Evolutionary conservation across 129 eudicot genomes (phyloP).

Genomic region (Saussurea involucrata): DNA sequence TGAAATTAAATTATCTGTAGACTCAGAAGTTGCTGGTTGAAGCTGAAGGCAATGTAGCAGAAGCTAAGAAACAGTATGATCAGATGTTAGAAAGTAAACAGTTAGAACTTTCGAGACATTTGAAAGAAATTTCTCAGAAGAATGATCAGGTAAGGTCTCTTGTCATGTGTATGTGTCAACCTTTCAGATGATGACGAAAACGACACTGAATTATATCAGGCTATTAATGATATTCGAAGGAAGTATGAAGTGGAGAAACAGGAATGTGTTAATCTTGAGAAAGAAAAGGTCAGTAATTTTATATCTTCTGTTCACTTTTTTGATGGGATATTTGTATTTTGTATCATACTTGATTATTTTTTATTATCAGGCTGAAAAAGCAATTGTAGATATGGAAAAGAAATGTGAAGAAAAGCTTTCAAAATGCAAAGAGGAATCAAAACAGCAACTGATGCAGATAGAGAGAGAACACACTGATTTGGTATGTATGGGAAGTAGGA

Average conservation of each 20-base stretch:
- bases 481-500: slow-evolving; percentile 45
- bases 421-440: slow-evolving; percentile 65
- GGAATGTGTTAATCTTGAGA: slow-evolving; percentile 66
- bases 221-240: slow-evolving; percentile 79
- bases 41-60: slow-evolving; percentile 66
- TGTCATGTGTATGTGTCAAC: slow-evolving; percentile 6
- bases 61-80: slow-evolving; percentile 77
- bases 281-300: slow-evolving; percentile 65
- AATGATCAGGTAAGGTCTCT: slow-evolving; percentile 72
- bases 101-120: slow-evolving; percentile 79
- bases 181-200: slow-evolving; percentile 13
- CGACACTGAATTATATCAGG: slow-evolving; percentile 46
- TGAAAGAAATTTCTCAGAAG: slow-evolving; percentile 88
- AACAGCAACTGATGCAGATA: slow-evolving; percentile 44
- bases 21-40: slow-evolving; percentile 50
- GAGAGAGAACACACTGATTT: slow-evolving; percentile 76
- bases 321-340: not conserved
- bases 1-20: slow-evolving; percentile 30
- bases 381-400: slow-evolving; percentile 58
- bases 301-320: not conserved
- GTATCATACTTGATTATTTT: slow-evolving; percentile 5
- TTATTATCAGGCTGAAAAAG: slow-evolving; percentile 59
- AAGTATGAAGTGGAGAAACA: slow-evolving; percentile 85
- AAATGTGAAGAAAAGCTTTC: slow-evolving; percentile 58
- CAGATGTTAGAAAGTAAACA: slow-evolving; percentile 84